Base-by-base conservation (phyloP, 306 rosid genomes). In the Malus sylvestris region DNA sequence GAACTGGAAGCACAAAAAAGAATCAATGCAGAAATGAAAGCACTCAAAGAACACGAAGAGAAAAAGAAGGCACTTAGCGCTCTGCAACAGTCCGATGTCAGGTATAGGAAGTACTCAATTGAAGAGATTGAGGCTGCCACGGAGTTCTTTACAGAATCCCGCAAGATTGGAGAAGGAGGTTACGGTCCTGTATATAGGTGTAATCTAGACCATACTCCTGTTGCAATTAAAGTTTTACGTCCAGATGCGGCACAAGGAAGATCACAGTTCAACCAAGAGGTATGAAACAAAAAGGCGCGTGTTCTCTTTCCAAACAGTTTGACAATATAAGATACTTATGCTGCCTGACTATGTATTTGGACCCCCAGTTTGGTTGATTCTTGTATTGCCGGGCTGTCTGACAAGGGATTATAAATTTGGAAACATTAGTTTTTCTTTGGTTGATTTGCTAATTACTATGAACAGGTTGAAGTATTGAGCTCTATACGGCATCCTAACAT, bases 201-300 rank as follows among this genome's bases (percentile, higher is more conserved):
- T 79, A 49, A 71, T 79, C 80, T 94, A 29, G 98, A 94, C 71
- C 96, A 91, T 68, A 94, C 98, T 68, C 80, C 91, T 40, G 98
- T 88, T 45, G 98, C 97, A 19, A 88, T 94, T 13, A 94, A 94
- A 84, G 96, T 91, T 85, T 88, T 94, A 14, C 98, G 98, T 33
- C 98, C 98, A 0, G 98, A 94, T 84, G 98, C 98, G 5, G 86
- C 91, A 46, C 98, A 91, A 80, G 98, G 98, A 81, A 84, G 96
- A 78, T 87, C 93, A 45, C 98, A 94, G 77, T 94, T 94, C 75
- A 87, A 90, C 71, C 82, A 92, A 83, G 98, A 94, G 93, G 98
- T 94, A 83, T 85, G 62, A 22, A 14, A 45, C 52, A 15, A 51
- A 51, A 51, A 16, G 55, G 55, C 55, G 20, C 1, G 3, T 16